Percentiles rank a stretch among this genome's conserved stretches.
Evolutionary conservation across 2,329 filamentous ascomycete genomes (phyloP).

Genomic region (Botryotinia narcissicola): DNA sequence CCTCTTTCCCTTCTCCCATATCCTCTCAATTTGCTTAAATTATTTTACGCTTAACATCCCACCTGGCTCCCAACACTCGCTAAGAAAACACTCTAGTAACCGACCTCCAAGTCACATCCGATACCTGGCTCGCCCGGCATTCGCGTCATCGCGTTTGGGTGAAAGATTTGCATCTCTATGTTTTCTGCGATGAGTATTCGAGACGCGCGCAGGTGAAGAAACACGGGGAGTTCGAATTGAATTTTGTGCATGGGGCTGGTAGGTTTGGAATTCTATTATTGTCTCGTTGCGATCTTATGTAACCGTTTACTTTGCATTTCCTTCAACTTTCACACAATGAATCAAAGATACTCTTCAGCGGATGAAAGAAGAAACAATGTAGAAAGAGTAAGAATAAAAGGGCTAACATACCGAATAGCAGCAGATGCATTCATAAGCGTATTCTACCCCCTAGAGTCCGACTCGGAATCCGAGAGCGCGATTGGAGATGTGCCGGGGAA

Average conservation of each 20-base stretch:
- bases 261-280: too few relatives aligned
- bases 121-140: conserved; percentile 52
- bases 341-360: too few relatives aligned
- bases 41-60: background rate
- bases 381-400: background rate
- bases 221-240: conserved; percentile 36
- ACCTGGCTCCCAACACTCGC: background rate
- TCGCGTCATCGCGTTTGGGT: conserved; percentile 50
- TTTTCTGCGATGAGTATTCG: conserved; percentile 57
- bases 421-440: conserved; percentile 19
- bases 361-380: background rate
- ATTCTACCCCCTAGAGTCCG: conserved; percentile 7
- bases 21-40: too few relatives aligned
- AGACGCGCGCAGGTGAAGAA: conserved; percentile 51
- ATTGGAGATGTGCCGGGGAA: background rate
- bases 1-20: background rate
- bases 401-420: background rate
- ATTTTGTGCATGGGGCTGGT: conserved; percentile 35
- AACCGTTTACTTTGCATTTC: background rate
- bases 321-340: background rate
- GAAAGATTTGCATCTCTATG: conserved; percentile 54
- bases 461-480: background rate
- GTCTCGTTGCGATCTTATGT: too few relatives aligned
- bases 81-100: conserved; percentile 45
- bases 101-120: conserved; percentile 46